Base-by-base conservation (phyloP, 208 protist species). In the Angomonas deanei region DNA sequence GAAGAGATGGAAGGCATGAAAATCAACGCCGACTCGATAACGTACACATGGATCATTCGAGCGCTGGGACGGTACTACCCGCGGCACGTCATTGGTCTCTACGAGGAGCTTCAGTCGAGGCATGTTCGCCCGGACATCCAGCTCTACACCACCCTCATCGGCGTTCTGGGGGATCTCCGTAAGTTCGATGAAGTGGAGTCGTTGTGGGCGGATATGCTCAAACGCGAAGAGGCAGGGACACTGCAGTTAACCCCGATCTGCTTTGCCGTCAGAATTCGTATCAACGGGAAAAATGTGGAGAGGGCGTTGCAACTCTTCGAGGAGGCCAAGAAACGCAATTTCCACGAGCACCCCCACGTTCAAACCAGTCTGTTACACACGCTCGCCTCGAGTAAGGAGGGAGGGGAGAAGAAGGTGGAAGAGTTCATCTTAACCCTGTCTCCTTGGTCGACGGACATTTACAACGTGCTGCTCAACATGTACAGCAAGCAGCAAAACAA, bases 381-480 rank as follows among this genome's bases (percentile, higher is more conserved):
- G 5, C 60, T 85, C 30, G 70, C 78, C 1, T 49, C 70, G 15
- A 19, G 68, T 11, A 1, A 49, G 5, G 36, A 34, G 21, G 52
- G 62, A 6, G 26, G 19, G 0, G 47, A 21, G 39, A 26, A 78
- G 34, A 63, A 76, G 52, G 61, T 91, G 11, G 78, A 89, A 2
- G 61, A 64, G 11, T 81, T 92, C 49, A 66, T 93, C 6, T 62
- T 72, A 26, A 42, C 54, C 23, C 66, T 95, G n/a, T 52, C 79
- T 0, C 10, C 65, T 13, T 91, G 88, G 80, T 67, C 70, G 52
- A 92, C 80, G 0, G 82, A 95, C 60, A 72, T 92, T 46, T 95
- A 91, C 67, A 95, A 95, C 59, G 88, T 95, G 10, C 68, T 95
- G 24, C 72, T 95, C 47, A 79, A 88, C 70, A 79, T 85, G 61